A percentile compares a stretch with the other conserved stretches of the same genome.
These are phyloP conservation scores for Tulasnella sp. DNA, from an alignment of 768 basidiomycete species.

Conservation along the genomic window DNA sequence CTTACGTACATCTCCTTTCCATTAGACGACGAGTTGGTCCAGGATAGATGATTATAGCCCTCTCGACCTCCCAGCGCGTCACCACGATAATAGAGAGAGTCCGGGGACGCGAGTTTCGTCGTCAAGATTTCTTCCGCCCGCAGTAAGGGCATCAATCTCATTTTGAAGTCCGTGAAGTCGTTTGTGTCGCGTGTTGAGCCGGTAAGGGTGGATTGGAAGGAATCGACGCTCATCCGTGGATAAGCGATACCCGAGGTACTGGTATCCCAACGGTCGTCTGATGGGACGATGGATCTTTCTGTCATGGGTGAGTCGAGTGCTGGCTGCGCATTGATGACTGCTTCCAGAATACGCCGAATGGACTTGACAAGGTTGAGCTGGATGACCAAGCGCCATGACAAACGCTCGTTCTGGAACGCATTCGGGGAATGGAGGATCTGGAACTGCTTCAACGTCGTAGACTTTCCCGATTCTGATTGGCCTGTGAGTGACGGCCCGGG, in stretches of 20 bases:
- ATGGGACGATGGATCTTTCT: not conserved
- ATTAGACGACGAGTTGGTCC: not conserved
- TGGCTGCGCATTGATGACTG: slow-evolving; percentile 39
- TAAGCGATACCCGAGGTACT: slow-evolving; percentile 13
- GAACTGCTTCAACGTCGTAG: slow-evolving; percentile 70
- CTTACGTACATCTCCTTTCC: slow-evolving; percentile 11
- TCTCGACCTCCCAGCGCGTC: slow-evolving; percentile 17
- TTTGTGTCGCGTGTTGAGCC: not conserved
- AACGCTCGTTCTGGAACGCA: slow-evolving; percentile 50
- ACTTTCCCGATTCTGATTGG: slow-evolving; percentile 52
- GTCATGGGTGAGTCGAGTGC: slow-evolving; percentile 4
- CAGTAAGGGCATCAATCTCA: slow-evolving; percentile 8
- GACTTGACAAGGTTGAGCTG: slow-evolving; percentile 63
- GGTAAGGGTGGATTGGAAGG: not conserved
- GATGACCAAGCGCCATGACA: slow-evolving; percentile 55
- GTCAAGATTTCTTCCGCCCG: slow-evolving; percentile 17
- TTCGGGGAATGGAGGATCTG: slow-evolving; percentile 57
- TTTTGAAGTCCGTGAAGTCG: slow-evolving; percentile 17
- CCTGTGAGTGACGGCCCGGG: slow-evolving; percentile 34
- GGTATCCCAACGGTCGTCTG: slow-evolving; percentile 18
- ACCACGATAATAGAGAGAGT: slow-evolving; percentile 13
- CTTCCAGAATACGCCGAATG: slow-evolving; percentile 49
- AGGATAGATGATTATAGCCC: slow-evolving; percentile 17
- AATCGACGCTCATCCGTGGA: slow-evolving; percentile 9
- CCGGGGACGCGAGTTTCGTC: slow-evolving; percentile 14